Evolutionary conservation across 805 yeast genomes (phyloP).

Genomic region (Kuraishia molischiana): DNA sequence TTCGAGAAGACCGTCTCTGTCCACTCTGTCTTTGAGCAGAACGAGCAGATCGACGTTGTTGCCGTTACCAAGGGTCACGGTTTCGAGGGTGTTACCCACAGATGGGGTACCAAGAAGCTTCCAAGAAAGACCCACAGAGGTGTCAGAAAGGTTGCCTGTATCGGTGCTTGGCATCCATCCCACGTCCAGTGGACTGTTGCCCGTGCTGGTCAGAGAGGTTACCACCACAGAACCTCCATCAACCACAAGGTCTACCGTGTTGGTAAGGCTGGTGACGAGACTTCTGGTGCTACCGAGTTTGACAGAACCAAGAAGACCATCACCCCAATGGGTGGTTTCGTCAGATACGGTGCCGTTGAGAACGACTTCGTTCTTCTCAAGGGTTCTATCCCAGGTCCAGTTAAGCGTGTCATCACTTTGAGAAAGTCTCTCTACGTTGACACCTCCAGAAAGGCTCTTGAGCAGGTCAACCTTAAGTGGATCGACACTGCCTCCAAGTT

Average conservation of each 20-base stretch:
- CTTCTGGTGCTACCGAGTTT: constrained; percentile 91
- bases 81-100: constrained; percentile 99
- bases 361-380: constrained; percentile 96
- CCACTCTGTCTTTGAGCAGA: constrained; percentile 94
- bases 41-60: constrained; percentile 96
- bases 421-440: constrained; percentile 97
- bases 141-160: constrained; percentile 99
- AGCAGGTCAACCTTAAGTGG: constrained; percentile 97
- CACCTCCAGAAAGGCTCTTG: constrained; percentile 96
- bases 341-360: constrained; percentile 96
- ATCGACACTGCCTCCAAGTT: constrained; percentile 99
- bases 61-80: constrained; percentile 99
- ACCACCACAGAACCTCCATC: constrained; percentile 99
- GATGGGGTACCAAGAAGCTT: constrained; percentile 99
- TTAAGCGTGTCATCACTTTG: constrained; percentile 98
- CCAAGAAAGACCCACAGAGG: constrained; percentile 99
- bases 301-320: constrained; percentile 99
- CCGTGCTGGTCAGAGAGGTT: constrained; percentile 99
- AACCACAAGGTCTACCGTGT: constrained; percentile 99
- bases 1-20: constrained; percentile 98
- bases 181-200: constrained; percentile 99
- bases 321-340: constrained; percentile 99
- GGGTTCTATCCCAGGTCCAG: constrained; percentile 99
- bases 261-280: constrained; percentile 93
- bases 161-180: constrained; percentile 99